Evolutionary conservation across 306 rosid genomes (phyloP).

Genomic region (Herpetospermum pedunculosum): DNA sequence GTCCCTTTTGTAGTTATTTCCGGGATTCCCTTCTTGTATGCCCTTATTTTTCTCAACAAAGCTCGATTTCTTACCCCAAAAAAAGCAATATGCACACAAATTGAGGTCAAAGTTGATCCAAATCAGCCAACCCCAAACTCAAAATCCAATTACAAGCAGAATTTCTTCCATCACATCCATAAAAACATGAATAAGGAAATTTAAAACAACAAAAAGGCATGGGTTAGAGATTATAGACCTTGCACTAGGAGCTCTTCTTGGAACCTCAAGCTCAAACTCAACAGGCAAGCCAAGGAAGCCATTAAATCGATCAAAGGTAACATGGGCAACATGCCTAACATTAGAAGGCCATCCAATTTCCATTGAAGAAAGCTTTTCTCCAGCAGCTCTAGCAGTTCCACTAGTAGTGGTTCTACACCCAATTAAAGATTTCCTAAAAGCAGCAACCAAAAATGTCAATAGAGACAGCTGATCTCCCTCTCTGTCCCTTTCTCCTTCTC

Average conservation of each 20-base stretch:
- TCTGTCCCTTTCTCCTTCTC: slow-evolving; percentile 37
- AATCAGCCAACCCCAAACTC: not conserved
- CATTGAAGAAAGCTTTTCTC: slow-evolving; percentile 50
- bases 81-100: not conserved
- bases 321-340: slow-evolving; percentile 92
- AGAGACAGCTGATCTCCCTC: slow-evolving; percentile 74
- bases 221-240: slow-evolving; percentile 34
- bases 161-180: not conserved
- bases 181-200: not conserved
- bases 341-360: slow-evolving; percentile 96
- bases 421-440: slow-evolving; percentile 75
- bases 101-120: not conserved
- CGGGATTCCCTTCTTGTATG: too few relatives aligned
- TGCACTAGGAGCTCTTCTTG: slow-evolving; percentile 89
- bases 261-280: slow-evolving; percentile 92
- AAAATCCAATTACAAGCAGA: not conserved
- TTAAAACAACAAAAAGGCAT: not conserved
- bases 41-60: too few relatives aligned
- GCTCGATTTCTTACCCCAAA: too few relatives aligned
- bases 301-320: slow-evolving; percentile 90
- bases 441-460: slow-evolving; percentile 60
- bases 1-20: too few relatives aligned
- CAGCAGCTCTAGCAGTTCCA: not conserved
- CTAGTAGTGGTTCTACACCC: slow-evolving; percentile 34
- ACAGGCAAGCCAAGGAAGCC: slow-evolving; percentile 97